A percentile compares a stretch with the other conserved stretches of the same genome.
Evolutionary conservation across 2,329 filamentous ascomycete genomes (phyloP).

Genomic region (Alternaria ventricosa): DNA sequence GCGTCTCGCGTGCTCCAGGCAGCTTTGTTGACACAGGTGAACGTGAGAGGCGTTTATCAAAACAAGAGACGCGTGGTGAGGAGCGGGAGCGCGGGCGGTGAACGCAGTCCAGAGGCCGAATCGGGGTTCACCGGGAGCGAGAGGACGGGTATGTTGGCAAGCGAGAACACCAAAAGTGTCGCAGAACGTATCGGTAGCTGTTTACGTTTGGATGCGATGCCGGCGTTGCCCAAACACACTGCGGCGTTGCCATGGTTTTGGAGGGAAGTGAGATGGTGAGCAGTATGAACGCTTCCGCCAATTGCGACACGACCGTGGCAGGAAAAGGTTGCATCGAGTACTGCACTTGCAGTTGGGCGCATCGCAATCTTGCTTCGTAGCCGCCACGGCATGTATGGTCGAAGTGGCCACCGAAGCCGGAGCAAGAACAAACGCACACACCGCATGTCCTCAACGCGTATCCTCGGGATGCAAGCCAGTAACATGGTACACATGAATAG

Average conservation of each 20-base stretch:
- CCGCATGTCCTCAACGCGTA: background rate
- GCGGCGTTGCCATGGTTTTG: background rate
- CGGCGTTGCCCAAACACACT: background rate
- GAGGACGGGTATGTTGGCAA: background rate
- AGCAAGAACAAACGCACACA: background rate
- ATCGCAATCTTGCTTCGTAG: background rate
- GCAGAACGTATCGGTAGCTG: background rate
- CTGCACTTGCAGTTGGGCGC: background rate
- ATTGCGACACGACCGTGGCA: background rate
- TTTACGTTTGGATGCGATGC: background rate
- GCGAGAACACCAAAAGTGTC: background rate
- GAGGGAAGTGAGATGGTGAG: background rate
- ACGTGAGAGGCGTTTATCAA: background rate
- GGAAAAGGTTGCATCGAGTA: background rate
- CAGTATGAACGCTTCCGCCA: background rate
- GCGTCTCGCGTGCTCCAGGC: background rate
- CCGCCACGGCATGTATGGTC: background rate
- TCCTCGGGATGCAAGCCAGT: background rate
- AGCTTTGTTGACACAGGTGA: background rate
- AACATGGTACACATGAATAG: rapidly evolving
- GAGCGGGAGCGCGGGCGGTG: background rate
- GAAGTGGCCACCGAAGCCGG: background rate
- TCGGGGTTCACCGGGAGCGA: background rate
- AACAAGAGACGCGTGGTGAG: background rate
- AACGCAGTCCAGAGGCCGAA: background rate